phyloP scores from a whole-genome alignment of 164 flowering plant genomes.

The Chloranthus sessilifolius region DNA sequence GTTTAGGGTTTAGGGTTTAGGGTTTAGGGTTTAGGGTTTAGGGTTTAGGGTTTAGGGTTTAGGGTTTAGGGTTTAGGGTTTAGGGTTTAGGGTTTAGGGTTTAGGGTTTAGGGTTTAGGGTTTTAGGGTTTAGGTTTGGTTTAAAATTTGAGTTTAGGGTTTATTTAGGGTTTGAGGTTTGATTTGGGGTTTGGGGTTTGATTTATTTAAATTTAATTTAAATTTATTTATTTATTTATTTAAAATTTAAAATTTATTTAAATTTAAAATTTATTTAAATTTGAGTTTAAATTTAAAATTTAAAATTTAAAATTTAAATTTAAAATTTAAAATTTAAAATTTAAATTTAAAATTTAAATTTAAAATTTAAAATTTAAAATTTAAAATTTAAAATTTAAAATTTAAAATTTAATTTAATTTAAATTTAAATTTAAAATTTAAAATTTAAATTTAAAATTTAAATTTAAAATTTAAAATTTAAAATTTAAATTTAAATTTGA shows the following conservation, averaged over 20 bases:
- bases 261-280: constrained; percentile 20
- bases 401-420: no score
- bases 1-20: constrained; percentile 16
- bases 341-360: constrained; percentile 15
- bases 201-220: constrained; percentile 23
- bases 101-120: constrained; percentile 16
- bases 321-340: constrained; percentile 13
- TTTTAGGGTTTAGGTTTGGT: constrained; percentile 19
- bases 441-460: no score
- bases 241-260: constrained; percentile 23
- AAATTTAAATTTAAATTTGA: no score
- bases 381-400: constrained; percentile 17
- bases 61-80: constrained; percentile 19
- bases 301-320: constrained; percentile 10
- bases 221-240: constrained; percentile 22
- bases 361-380: constrained; percentile 12
- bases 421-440: no score
- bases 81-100: constrained; percentile 24
- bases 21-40: constrained; percentile 9
- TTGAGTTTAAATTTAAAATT: constrained; percentile 14
- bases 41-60: constrained; percentile 18
- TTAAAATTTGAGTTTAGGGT: constrained; percentile 14
- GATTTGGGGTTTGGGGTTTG: constrained; percentile 4
- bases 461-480: no score
- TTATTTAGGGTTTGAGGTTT: constrained; percentile 22